These are phyloP conservation scores for Linum usitatissimum DNA, from an alignment of 345 rosid species.

Conservation along the genomic window DNA sequence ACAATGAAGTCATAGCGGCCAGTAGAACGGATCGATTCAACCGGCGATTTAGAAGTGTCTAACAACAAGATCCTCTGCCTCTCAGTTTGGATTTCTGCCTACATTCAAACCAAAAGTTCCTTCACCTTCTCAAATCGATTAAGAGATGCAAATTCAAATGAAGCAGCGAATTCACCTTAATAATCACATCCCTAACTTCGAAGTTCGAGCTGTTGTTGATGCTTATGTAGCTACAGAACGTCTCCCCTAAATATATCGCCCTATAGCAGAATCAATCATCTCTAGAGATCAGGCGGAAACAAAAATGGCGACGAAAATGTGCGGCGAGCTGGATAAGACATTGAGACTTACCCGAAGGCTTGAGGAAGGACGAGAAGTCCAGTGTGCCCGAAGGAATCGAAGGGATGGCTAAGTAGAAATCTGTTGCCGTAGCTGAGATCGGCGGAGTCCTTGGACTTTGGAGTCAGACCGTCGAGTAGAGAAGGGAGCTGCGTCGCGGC, in stretches of 20 bases:
- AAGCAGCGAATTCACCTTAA: slow-evolving; percentile 34
- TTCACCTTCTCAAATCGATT: not conserved
- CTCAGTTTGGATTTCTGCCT: slow-evolving; percentile 98
- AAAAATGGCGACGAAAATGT: not conserved
- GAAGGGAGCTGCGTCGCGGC: slow-evolving; percentile 54
- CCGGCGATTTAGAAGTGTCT: slow-evolving; percentile 81
- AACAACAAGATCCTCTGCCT: slow-evolving; percentile 77
- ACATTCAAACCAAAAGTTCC: slow-evolving; percentile 4
- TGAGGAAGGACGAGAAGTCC: slow-evolving; percentile 98
- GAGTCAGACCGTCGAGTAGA: slow-evolving; percentile 25
- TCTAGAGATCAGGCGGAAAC: not conserved
- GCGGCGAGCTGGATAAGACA: not conserved
- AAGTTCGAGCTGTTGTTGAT: slow-evolving; percentile 80
- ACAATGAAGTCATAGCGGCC: slow-evolving; percentile 95
- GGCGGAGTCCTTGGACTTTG: slow-evolving; percentile 28
- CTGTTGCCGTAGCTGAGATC: slow-evolving; percentile 67
- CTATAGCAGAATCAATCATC: slow-evolving; percentile 17
- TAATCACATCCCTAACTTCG: slow-evolving; percentile 71
- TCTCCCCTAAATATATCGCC: slow-evolving; percentile 92
- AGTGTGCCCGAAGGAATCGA: slow-evolving; percentile 81
- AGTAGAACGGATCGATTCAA: slow-evolving; percentile 69
- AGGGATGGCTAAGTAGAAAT: slow-evolving; percentile 51
- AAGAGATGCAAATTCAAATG: not conserved
- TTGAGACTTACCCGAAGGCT: slow-evolving; percentile 59
- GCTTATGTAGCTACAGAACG: slow-evolving; percentile 85